Conservation (phyloP, 2,329 filamentous ascomycete species). For the Colletotrichum caudatum region DNA sequence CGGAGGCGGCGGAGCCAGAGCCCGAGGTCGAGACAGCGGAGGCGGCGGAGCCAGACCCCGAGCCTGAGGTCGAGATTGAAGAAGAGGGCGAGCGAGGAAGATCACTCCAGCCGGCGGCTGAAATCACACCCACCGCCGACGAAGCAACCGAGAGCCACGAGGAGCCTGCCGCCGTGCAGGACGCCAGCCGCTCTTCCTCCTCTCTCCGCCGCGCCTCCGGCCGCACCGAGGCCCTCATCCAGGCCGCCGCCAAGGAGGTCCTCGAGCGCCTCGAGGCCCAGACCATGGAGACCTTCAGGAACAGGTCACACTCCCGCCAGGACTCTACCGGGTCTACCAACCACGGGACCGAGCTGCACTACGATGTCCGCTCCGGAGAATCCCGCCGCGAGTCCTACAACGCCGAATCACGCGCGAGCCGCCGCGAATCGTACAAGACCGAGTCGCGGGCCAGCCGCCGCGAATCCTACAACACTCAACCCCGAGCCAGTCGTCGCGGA, state of each 20-base stretch:
- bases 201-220: constrained; percentile 55
- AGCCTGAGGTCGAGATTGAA: background rate
- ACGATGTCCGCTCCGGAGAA: constrained; percentile 45
- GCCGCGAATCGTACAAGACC: constrained; percentile 11
- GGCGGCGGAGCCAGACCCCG: background rate
- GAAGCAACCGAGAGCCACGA: constrained; percentile 1
- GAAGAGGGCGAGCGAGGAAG: constrained; percentile 5
- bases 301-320: constrained; percentile 35
- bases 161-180: background rate
- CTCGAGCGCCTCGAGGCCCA: constrained; percentile 60
- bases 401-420: constrained; percentile 29
- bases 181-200: constrained; percentile 42
- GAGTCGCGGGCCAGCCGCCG: constrained; percentile 27
- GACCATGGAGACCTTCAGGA: constrained; percentile 45
- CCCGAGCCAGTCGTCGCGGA: constrained; percentile 19
- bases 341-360: constrained; percentile 47
- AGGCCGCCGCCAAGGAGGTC: constrained; percentile 64
- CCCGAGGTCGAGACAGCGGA: background rate
- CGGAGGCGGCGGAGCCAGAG: background rate
- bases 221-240: constrained; percentile 65
- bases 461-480: constrained; percentile 23
- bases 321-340: constrained; percentile 45
- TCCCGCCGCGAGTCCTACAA: constrained; percentile 27
- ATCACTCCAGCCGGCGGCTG: background rate
- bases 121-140: constrained; percentile 20